Conservation (phyloP, 345 rosid genomes). For the Citrus mangshanensis region DNA sequence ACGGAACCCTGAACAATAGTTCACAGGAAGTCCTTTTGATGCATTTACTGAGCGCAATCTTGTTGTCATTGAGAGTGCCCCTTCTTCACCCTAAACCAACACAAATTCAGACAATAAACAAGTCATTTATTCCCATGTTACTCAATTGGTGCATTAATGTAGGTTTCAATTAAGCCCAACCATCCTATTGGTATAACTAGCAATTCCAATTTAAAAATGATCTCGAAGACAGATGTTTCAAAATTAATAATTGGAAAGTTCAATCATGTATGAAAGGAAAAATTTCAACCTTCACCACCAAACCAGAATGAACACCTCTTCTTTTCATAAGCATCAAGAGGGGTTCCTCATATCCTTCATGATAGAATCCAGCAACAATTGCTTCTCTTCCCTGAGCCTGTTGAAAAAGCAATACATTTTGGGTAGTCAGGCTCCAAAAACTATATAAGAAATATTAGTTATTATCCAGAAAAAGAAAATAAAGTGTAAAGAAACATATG, state of each 20-base stretch:
- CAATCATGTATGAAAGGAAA: conserved; percentile 21
- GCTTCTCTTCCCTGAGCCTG: conserved; percentile 92
- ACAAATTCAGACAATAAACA: conserved; percentile 13
- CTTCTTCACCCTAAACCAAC: conserved; percentile 83
- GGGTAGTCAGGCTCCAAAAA: not conserved
- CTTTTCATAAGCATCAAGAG: conserved; percentile 97
- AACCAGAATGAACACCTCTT: conserved; percentile 92
- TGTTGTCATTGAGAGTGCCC: conserved; percentile 95
- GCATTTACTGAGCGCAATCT: conserved; percentile 58
- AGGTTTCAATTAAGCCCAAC: not conserved
- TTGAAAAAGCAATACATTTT: conserved; percentile 20
- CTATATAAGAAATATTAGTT: not conserved
- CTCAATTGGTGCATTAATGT: not conserved
- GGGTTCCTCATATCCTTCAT: conserved; percentile 91
- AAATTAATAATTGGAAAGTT: not conserved
- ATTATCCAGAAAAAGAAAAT: not conserved
- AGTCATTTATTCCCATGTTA: not conserved
- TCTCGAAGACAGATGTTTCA: not conserved
- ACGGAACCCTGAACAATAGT: conserved; percentile 94
- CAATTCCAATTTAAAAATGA: not conserved
- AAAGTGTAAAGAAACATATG: not conserved
- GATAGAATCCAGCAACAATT: conserved; percentile 91
- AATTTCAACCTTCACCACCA: conserved; percentile 79
- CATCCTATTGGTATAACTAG: not conserved
- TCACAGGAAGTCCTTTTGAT: conserved; percentile 88